A percentile compares a stretch with the other conserved stretches of the same genome.
Conservation (phyloP, 805 yeast species). For the Lipomyces orientalis region DNA sequence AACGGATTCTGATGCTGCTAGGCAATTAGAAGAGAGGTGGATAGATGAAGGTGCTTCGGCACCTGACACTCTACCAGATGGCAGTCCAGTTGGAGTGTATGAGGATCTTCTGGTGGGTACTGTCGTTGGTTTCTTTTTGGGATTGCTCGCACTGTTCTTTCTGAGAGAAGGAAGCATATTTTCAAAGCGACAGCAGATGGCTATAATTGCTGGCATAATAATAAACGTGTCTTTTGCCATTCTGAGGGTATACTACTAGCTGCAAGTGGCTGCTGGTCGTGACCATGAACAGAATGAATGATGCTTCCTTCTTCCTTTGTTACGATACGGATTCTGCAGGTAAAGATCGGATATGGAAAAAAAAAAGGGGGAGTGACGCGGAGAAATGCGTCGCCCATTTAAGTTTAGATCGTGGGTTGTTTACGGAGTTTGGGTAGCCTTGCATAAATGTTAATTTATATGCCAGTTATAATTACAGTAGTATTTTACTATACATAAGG, state of each 20-base stretch:
- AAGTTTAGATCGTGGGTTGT: neutral
- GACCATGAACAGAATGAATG: too few species aligned
- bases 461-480: neutral
- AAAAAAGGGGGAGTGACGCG: too few species aligned
- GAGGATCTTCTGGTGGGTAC: slow-evolving; percentile 71
- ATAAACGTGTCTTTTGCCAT: slow-evolving; percentile 73
- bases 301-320: neutral
- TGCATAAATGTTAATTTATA: neutral
- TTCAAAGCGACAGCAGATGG: slow-evolving; percentile 66
- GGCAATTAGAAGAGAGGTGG: slow-evolving; percentile 45
- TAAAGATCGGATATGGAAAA: neutral
- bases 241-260: slow-evolving; percentile 49
- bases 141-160: slow-evolving; percentile 70
- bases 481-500: neutral
- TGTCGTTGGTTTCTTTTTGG: slow-evolving; percentile 74
- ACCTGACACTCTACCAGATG: slow-evolving; percentile 36
- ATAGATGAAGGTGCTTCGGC: slow-evolving; percentile 43
- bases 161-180: slow-evolving; percentile 61
- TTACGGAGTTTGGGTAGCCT: neutral
- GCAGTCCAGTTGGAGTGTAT: slow-evolving; percentile 57
- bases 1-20: slow-evolving; percentile 56
- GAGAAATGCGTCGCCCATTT: too few species aligned
- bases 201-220: slow-evolving; percentile 72
- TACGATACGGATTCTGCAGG: neutral
- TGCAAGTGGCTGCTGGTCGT: neutral